Percentiles rank a stretch among this genome's conserved stretches.
Conservation (phyloP, 495 filamentous ascomycete species). For the Immersiella caudata region DNA sequence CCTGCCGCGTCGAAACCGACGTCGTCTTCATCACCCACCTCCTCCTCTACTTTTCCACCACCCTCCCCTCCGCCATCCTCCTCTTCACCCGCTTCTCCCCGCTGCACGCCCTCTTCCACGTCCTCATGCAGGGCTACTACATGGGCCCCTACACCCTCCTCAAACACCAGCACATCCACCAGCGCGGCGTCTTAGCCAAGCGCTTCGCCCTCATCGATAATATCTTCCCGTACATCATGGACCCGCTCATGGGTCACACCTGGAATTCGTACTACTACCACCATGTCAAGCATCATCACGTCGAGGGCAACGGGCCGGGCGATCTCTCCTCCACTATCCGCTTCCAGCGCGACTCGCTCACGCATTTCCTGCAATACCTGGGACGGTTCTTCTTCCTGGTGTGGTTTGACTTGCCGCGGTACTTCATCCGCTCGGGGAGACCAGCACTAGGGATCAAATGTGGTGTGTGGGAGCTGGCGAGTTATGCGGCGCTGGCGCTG, state of each 20-base stretch:
- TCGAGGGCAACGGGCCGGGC: conserved; percentile 76
- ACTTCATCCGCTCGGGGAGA: conserved; percentile 65
- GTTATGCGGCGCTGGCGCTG: conserved; percentile 51
- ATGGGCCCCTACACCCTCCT: conserved; percentile 75
- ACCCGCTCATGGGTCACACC: conserved; percentile 78
- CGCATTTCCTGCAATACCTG: conserved; percentile 68
- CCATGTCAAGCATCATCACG: conserved; percentile 83
- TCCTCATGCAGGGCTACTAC: conserved; percentile 62
- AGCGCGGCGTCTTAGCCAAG: conserved; percentile 64
- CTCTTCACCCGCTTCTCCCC: conserved; percentile 68
- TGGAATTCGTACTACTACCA: conserved; percentile 86
- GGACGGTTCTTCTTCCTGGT: conserved; percentile 70
- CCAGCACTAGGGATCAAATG: conserved; percentile 52
- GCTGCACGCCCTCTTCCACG: conserved; percentile 65
- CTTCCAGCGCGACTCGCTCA: conserved; percentile 70
- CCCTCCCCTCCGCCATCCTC: conserved; percentile 65
- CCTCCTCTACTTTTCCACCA: conserved; percentile 68
- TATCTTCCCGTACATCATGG: conserved; percentile 70
- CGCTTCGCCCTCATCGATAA: conserved; percentile 57
- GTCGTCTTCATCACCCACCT: conserved; percentile 77
- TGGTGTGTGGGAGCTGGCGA: conserved; percentile 59
- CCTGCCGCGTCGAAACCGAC: conserved; percentile 39
- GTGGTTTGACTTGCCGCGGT: conserved; percentile 74
- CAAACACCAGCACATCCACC: conserved; percentile 83
- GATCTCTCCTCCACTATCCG: conserved; percentile 76